Evolutionary conservation across 257 asterid species (phyloP).

Genomic region (Scutellaria baicalensis): DNA sequence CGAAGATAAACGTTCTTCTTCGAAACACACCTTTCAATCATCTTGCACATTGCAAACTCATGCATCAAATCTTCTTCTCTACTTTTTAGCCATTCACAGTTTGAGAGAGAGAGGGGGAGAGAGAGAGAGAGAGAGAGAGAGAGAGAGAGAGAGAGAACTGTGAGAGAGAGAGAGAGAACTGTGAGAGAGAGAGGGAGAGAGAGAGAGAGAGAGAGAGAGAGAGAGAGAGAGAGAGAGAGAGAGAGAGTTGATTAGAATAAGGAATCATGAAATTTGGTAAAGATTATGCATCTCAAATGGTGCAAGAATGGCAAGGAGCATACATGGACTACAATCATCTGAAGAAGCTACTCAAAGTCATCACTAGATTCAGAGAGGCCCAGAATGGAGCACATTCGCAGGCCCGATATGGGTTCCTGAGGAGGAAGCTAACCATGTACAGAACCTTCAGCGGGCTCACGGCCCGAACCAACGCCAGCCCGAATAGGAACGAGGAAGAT

Average conservation of each 20-base stretch:
- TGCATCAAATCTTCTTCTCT: too few species aligned
- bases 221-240: background rate
- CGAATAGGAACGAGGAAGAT: conserved; percentile 36
- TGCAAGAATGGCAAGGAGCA: conserved; percentile 74
- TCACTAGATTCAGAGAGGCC: conserved; percentile 11
- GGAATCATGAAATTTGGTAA: conserved; percentile 68
- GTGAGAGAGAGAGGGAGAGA: background rate
- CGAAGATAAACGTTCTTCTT: too few species aligned
- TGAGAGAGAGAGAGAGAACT: background rate
- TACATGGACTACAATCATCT: conserved; percentile 62
- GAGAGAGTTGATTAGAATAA: background rate
- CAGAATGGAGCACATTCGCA: background rate
- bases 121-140: background rate
- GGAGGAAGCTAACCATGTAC: conserved; percentile 40
- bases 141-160: too few species aligned
- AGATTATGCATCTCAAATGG: conserved; percentile 60
- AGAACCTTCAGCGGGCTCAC: conserved; percentile 60
- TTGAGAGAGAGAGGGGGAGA: too few species aligned
- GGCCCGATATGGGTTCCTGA: conserved; percentile 6
- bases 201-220: background rate
- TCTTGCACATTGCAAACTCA: too few species aligned
- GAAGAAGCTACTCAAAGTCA: conserved; percentile 33
- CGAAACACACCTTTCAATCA: too few species aligned
- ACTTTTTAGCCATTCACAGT: too few species aligned
- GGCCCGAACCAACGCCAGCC: background rate